phyloP scores from a whole-genome alignment of 1,284 basidiomycete genomes.

The Xanthoconium separans region DNA sequence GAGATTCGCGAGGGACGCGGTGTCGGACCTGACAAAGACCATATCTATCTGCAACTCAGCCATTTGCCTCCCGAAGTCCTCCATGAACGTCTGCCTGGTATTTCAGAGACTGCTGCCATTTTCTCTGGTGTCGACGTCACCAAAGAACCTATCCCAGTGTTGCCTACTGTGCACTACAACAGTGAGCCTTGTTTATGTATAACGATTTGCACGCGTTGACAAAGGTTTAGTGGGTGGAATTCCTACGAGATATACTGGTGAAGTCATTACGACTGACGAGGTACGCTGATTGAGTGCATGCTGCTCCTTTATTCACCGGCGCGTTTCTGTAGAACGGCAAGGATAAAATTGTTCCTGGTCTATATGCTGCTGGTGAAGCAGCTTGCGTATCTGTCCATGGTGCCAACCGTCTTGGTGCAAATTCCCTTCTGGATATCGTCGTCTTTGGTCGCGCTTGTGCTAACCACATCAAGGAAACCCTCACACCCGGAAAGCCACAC shows the following conservation, averaged over 20 bases:
- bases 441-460: slow-evolving; percentile 99
- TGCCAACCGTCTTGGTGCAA: slow-evolving; percentile 98
- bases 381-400: slow-evolving; percentile 99
- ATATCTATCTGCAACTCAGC: slow-evolving; percentile 96
- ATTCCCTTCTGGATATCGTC: slow-evolving; percentile 98
- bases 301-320: neutral
- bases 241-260: slow-evolving; percentile 97
- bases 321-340: slow-evolving; percentile 61
- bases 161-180: slow-evolving; percentile 96
- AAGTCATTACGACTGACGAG: slow-evolving; percentile 86
- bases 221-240: slow-evolving; percentile 89
- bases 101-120: slow-evolving; percentile 99
- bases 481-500: slow-evolving; percentile 90
- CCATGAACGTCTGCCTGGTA: slow-evolving; percentile 97
- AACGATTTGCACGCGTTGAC: slow-evolving; percentile 16
- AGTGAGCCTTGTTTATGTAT: slow-evolving; percentile 49
- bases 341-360: slow-evolving; percentile 93
- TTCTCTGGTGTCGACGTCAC: slow-evolving; percentile 99
- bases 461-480: slow-evolving; percentile 94
- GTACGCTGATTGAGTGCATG: slow-evolving; percentile 23
- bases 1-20: slow-evolving; percentile 99
- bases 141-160: slow-evolving; percentile 97
- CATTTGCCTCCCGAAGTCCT: slow-evolving; percentile 96
- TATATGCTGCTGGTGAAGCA: slow-evolving; percentile 98
- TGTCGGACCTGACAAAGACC: slow-evolving; percentile 98